Evolutionary conservation across 2,329 filamentous ascomycete genomes (phyloP), one percentile per base, ranked within the genome.

Genomic region (Arthrobotrys entomopaga): DNA sequence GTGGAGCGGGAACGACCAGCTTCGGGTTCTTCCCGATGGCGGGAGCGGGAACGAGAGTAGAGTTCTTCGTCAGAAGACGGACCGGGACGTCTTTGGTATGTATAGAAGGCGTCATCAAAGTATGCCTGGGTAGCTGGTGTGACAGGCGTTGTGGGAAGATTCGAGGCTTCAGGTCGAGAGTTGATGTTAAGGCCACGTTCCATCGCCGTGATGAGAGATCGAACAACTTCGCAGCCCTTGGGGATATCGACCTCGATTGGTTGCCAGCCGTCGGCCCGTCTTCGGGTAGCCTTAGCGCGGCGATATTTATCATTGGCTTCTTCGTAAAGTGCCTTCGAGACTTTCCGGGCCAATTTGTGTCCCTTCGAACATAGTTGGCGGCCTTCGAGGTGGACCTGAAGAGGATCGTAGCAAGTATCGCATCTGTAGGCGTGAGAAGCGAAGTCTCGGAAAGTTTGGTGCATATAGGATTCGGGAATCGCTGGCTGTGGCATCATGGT

Each of bases 161-260:
- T 13, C 19, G 66, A 29, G 16, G 20, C 22, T 42, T 67, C 64
- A n/a, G 58, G 56, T 22, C 71, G 71, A 40, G 65, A 57, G 56
- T 66, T 69, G 59, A 75, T 52, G 56, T 65, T 60, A 38, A 69
- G 65, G 8, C 71, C 71, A 16, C 71, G 42, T 42, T 75, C 65
- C 65, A 75, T 75, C 13, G 71, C 71, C 15, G 61, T 75, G 53
- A 75, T 60, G 24, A 75, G 71, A 19, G 64, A 48, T 43, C 71
- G 71, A 13, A 75, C 71, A 38, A 75, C 65, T 16, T 75, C 71
- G 48, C 71, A 75, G 11, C 71, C 71, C 59, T 75, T 70, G 11
- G 71, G 71, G 19, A 75, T 70, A n/a, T 75, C 71, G 53, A 70
- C 71, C 53, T 70, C 71, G 54, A 75, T 69, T n/a, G 71, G 53